These are phyloP conservation scores for Neurospora sp. DNA, from an alignment of 495 filamentous ascomycete genomes.

Conservation along the genomic window DNA sequence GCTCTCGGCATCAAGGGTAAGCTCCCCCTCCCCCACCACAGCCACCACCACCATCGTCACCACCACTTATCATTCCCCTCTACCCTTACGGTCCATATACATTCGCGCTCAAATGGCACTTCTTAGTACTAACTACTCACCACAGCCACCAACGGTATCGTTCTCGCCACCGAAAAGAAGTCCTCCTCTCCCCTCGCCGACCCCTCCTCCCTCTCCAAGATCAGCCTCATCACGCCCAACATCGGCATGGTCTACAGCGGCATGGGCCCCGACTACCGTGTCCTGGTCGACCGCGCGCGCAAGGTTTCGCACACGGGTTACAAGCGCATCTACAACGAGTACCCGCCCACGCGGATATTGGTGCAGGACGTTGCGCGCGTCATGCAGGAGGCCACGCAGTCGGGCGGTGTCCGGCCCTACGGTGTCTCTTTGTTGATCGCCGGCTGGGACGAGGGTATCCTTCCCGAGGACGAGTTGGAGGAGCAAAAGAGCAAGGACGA, in stretches of 20 bases:
- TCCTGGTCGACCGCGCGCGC: conserved; percentile 92
- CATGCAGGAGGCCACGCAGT: conserved; percentile 98
- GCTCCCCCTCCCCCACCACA: conserved; percentile 3
- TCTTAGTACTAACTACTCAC: neutral
- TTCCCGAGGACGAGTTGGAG: conserved; percentile 62
- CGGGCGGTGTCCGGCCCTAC: conserved; percentile 94
- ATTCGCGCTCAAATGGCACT: neutral
- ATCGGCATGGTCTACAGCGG: conserved; percentile 99
- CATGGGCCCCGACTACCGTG: conserved; percentile 97
- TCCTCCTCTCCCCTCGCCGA: conserved; percentile 94
- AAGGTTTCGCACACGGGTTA: conserved; percentile 99
- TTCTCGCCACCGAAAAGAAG: conserved; percentile 99
- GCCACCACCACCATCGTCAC: neutral
- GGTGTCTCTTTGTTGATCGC: conserved; percentile 92
- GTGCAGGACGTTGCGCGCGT: conserved; percentile 97
- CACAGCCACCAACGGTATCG: conserved; percentile 92
- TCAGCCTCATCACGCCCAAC: conserved; percentile 95
- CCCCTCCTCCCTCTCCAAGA: conserved; percentile 88
- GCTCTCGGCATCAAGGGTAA: conserved; percentile 96
- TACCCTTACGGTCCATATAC: neutral
- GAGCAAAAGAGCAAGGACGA: conserved; percentile 34
- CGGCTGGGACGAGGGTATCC: conserved; percentile 94
- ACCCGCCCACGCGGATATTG: conserved; percentile 95
- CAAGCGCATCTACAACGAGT: conserved; percentile 99
- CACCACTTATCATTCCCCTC: neutral